Evolutionary conservation across 495 filamentous ascomycete species (phyloP).

Genomic region (Aspergillus nanangensis): DNA sequence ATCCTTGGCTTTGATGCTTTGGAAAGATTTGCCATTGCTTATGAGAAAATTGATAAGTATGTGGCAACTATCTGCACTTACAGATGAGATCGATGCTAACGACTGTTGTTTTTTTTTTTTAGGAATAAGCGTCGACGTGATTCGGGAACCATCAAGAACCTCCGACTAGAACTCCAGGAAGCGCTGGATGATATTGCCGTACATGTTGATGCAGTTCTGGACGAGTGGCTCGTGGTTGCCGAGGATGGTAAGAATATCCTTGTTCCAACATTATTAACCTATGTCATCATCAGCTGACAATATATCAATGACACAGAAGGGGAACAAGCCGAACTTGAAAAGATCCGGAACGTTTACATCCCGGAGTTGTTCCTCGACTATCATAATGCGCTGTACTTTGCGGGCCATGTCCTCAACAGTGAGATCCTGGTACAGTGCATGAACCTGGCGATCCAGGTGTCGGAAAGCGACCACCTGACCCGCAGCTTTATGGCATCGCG

Average conservation of each 20-base stretch:
- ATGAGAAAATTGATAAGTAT: constrained; percentile 43
- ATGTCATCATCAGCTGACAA: no score
- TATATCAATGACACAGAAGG: constrained; percentile 22
- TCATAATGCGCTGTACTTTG: constrained; percentile 65
- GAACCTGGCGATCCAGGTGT: constrained; percentile 66
- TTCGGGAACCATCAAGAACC: constrained; percentile 30
- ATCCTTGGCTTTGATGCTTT: constrained; percentile 62
- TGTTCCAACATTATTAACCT: no score
- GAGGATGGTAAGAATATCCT: constrained; percentile 31
- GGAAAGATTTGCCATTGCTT: constrained; percentile 51
- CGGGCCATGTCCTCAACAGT: constrained; percentile 56
- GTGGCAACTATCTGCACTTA: constrained; percentile 10
- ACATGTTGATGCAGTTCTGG: constrained; percentile 33
- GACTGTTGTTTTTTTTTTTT: no score
- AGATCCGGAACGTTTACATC: constrained; percentile 69
- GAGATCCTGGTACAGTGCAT: constrained; percentile 70
- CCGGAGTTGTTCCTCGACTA: constrained; percentile 82
- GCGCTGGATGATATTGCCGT: constrained; percentile 28
- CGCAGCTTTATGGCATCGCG: constrained; percentile 58
- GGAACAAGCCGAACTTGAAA: constrained; percentile 37
- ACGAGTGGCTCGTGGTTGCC: constrained; percentile 33
- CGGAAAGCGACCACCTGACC: constrained; percentile 58
- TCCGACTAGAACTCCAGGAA: constrained; percentile 27
- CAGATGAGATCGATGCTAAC: constrained; percentile 10
- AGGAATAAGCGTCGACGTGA: constrained; percentile 31